Conservation (phyloP, 1,139 yeast species). For the Taphrina populina region DNA sequence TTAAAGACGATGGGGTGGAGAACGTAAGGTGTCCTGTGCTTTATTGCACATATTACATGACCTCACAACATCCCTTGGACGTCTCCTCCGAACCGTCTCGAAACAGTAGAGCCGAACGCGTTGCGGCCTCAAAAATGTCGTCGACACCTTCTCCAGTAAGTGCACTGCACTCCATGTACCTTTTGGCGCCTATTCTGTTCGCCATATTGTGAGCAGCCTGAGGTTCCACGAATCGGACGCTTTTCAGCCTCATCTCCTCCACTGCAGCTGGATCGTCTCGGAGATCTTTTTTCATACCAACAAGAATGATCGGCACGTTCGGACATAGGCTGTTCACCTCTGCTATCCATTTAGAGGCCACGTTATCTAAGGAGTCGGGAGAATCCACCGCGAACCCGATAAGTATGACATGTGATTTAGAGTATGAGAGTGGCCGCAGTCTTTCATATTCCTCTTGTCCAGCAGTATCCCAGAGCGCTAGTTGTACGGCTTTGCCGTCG, state of each 20-base stretch:
- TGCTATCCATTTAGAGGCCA: slow-evolving; percentile 60
- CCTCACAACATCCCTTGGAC: slow-evolving; percentile 40
- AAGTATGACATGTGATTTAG: slow-evolving; percentile 67
- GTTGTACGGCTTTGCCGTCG: slow-evolving; percentile 84
- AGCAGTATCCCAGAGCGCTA: slow-evolving; percentile 95
- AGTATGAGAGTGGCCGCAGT: slow-evolving; percentile 64
- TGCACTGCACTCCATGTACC: slow-evolving; percentile 90
- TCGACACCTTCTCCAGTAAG: slow-evolving; percentile 58
- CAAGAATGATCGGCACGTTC: slow-evolving; percentile 76
- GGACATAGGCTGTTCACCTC: slow-evolving; percentile 78
- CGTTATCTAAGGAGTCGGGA: slow-evolving; percentile 65
- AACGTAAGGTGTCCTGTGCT: too few species aligned
- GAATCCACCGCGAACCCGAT: slow-evolving; percentile 66
- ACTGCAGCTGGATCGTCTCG: slow-evolving; percentile 77
- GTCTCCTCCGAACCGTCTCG: slow-evolving; percentile 36
- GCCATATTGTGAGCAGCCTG: slow-evolving; percentile 82
- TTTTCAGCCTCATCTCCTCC: slow-evolving; percentile 71
- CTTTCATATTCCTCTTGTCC: slow-evolving; percentile 79
- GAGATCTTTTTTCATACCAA: slow-evolving; percentile 87
- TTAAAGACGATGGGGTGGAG: too few species aligned
- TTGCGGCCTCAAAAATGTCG: slow-evolving; percentile 42
- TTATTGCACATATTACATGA: slow-evolving; percentile 39
- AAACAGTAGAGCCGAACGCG: slow-evolving; percentile 49
- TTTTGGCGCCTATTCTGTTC: slow-evolving; percentile 78
- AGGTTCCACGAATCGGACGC: slow-evolving; percentile 72